Conservation (phyloP, 1,284 basidiomycete genomes). For the Ganoderma lingzhi region DNA sequence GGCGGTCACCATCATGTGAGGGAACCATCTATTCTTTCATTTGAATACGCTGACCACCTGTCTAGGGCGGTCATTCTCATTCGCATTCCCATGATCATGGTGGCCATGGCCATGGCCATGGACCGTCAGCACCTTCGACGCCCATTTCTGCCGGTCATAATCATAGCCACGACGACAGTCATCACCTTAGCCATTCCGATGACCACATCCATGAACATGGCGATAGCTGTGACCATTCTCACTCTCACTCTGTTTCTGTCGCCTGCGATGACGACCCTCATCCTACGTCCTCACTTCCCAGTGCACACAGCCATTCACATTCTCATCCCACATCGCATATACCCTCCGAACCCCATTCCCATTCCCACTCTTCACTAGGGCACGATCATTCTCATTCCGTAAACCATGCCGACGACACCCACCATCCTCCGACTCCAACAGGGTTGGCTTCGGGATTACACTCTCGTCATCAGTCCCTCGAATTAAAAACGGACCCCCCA, state of each 20-base stretch:
- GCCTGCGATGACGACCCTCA: conserved; percentile 27
- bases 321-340: conserved; percentile 37
- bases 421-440: conserved; percentile 15
- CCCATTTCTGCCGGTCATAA: conserved; percentile 23
- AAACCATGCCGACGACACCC: conserved; percentile 10
- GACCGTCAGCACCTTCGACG: conserved; percentile 33
- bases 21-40: not conserved
- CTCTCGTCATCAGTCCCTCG: conserved; percentile 31
- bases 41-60: conserved; percentile 15
- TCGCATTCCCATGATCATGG: conserved; percentile 40
- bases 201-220: conserved; percentile 37
- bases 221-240: conserved; percentile 34
- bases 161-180: conserved; percentile 16
- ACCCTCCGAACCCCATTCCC: conserved; percentile 39
- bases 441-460: conserved; percentile 18
- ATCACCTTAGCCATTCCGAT: conserved; percentile 7
- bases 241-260: conserved; percentile 29
- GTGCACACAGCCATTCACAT: conserved; percentile 36
- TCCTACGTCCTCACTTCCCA: conserved; percentile 34
- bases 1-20: conserved; percentile 90
- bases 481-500: conserved; percentile 26
- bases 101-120: conserved; percentile 47
- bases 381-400: conserved; percentile 37
- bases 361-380: conserved; percentile 40
- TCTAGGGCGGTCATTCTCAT: conserved; percentile 65